These are phyloP conservation scores for Chlamydomonas incerta DNA, from an alignment of 139 green algal species.

Conservation along the genomic window DNA sequence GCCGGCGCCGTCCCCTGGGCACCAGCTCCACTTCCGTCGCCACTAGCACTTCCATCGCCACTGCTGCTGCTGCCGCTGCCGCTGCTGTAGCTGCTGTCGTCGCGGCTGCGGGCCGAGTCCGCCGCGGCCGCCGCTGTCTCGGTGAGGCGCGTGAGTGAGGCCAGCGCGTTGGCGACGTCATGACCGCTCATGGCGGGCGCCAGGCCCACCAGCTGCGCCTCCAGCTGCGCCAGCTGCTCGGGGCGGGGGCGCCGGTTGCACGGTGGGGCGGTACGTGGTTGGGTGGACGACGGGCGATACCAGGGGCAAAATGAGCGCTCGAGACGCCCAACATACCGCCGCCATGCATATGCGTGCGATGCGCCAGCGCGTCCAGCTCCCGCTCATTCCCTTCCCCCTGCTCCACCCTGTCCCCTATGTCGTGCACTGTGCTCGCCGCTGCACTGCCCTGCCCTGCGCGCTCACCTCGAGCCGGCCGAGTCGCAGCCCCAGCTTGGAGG, in stretches of 20 bases:
- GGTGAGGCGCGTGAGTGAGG: neutral
- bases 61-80: too few relatives aligned
- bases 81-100: neutral
- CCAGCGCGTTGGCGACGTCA: conserved; percentile 1
- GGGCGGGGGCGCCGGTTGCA: neutral
- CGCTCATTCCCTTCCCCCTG: too few relatives aligned
- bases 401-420: too few relatives aligned
- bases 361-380: too few relatives aligned
- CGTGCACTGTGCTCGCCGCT: too few relatives aligned
- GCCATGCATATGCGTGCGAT: too few relatives aligned
- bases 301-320: neutral
- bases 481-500: conserved; percentile 5
- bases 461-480: neutral
- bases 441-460: too few relatives aligned
- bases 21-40: too few relatives aligned
- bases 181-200: neutral
- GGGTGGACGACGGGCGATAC: neutral
- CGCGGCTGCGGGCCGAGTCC: neutral
- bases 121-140: neutral
- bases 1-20: too few relatives aligned
- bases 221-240: neutral
- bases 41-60: too few relatives aligned
- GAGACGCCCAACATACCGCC: neutral
- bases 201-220: neutral
- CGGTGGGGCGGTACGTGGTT: neutral